Evolutionary conservation across 768 basidiomycete genomes (phyloP), one percentile per base, ranked within the genome.

Genomic region (Podaxis sp.): DNA sequence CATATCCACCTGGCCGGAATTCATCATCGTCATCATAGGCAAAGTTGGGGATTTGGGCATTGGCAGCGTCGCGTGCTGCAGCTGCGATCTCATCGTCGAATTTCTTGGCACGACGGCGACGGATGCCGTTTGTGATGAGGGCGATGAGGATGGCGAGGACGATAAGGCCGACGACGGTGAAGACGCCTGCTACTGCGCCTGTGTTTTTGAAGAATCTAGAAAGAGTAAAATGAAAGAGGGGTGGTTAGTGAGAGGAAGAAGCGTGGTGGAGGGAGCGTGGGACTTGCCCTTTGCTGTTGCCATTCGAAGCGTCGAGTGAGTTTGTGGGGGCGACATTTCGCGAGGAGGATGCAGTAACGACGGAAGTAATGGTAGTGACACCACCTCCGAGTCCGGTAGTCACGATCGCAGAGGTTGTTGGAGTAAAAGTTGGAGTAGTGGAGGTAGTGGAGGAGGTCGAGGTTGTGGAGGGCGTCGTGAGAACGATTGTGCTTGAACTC

Each of bases 31-130:
- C 84, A 60, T 86, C 85, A 36, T 87, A 78, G 70, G 83, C 86
- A 63, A 81, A 80, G 12, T 84, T 85, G 0, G 82, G 77, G 20
- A 77, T 78, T 61, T 65, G 60, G 0, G 84, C 78, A 1, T 81
- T 74, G 0, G 82, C 84, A 0, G 89, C 89, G 62, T 85, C 87
- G 2, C 81, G 82, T 0, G 90, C 89, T 0, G 89, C 90, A 54
- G 86, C 86, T 13, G 84, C 86, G 44, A 91, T 84, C 57, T 92
- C 91, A n/a, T 80, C 79, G 70, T 93, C 91, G 67, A 90, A 87
- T 48, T 82, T 78, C 64, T 78, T 72, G 2, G 85, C 86, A 1
- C 87, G 85, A 6, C 87, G 86, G 0, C 90, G 84, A 8, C 89
- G 87, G 66, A 90, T 64, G 64, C 74, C 73, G 62, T 80, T 84